Conservation (phyloP, 257 asterid species). For the Ocimum tenuiflorum region DNA sequence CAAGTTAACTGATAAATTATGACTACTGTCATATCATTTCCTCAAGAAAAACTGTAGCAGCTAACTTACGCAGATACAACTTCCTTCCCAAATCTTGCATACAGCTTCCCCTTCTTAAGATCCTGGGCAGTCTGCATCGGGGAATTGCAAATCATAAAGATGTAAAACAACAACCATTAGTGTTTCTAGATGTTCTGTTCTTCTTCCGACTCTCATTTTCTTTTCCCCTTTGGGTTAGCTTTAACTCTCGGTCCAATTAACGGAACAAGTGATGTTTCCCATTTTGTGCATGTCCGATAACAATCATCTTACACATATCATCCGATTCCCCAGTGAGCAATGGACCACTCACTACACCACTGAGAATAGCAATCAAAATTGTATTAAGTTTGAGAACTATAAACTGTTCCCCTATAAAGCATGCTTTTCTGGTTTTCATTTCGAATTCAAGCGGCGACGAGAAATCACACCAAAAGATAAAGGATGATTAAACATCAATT, state of each 20-base stretch:
- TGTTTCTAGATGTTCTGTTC: neutral
- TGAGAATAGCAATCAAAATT: neutral
- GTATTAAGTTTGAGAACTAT: neutral
- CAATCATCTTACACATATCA: neutral
- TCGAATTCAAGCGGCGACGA: neutral
- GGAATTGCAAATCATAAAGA: neutral
- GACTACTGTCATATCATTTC: neutral
- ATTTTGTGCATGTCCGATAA: neutral
- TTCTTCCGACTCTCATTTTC: neutral
- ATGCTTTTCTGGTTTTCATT: neutral
- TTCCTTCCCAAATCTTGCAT: constrained; percentile 78
- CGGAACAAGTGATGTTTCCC: neutral
- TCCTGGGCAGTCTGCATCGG: constrained; percentile 66
- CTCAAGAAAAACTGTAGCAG: neutral
- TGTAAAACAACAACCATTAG: neutral
- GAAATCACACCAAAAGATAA: neutral
- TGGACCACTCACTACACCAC: neutral
- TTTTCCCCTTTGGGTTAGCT: neutral
- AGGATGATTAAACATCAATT: neutral
- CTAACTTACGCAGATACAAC: constrained; percentile 86
- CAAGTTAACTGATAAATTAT: neutral
- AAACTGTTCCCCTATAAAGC: neutral
- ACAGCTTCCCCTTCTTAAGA: constrained; percentile 74
- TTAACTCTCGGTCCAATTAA: neutral
- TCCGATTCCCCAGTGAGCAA: neutral